A percentile compares a stretch with the other conserved stretches of the same genome.
Conservation (phyloP, 768 basidiomycete species). For the Dendrothele bispora region DNA sequence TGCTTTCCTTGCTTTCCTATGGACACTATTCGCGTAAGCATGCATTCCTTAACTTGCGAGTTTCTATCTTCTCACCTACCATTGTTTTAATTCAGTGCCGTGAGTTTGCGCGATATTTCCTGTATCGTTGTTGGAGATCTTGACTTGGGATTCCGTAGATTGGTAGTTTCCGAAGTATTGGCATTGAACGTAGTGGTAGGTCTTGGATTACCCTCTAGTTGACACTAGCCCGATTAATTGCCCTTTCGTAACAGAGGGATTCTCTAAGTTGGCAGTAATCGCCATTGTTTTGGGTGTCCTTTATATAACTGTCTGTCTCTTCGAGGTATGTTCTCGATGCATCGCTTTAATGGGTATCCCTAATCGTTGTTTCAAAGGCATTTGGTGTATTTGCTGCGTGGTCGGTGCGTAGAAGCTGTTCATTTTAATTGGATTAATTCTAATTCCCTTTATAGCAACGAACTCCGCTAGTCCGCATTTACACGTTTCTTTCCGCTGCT, state of each 20-base stretch:
- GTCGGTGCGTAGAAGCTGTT: conserved; percentile 39
- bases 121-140: not conserved
- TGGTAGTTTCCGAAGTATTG: conserved; percentile 57
- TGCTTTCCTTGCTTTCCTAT: conserved; percentile 50
- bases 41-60: conserved; percentile 18
- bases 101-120: not conserved
- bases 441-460: conserved; percentile 46
- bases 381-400: conserved; percentile 54
- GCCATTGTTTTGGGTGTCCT: conserved; percentile 61
- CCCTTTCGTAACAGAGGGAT: conserved; percentile 34
- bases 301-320: conserved; percentile 48
- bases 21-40: conserved; percentile 63
- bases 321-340: conserved; percentile 37
- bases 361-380: conserved; percentile 15
- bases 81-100: not conserved
- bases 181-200: conserved; percentile 49
- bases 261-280: conserved; percentile 48
- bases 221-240: not conserved
- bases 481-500: conserved; percentile 49
- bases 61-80: conserved; percentile 5
- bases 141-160: conserved; percentile 42
- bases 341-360: not conserved
- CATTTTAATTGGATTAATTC: not conserved
- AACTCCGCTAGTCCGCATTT: conserved; percentile 49
- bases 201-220: conserved; percentile 8